These are phyloP conservation scores for Colletotrichum brevisporum DNA, from an alignment of 2,329 filamentous ascomycete species.

Conservation along the genomic window DNA sequence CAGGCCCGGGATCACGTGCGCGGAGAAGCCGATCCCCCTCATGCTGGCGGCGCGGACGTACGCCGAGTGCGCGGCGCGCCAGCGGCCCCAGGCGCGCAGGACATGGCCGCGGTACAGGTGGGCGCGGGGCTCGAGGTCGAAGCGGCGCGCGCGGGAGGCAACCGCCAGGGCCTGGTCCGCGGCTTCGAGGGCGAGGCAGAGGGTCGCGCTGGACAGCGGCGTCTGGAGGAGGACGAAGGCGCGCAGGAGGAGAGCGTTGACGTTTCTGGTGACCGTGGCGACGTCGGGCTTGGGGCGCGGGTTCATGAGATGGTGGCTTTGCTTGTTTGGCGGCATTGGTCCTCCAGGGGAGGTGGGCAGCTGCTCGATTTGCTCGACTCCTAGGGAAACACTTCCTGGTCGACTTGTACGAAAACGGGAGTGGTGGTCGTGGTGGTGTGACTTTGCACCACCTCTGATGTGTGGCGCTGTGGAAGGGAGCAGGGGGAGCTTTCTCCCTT, in stretches of 20 bases:
- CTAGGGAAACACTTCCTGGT: background rate
- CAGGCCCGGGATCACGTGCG: slow-evolving; percentile 28
- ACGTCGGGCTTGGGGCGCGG: slow-evolving; percentile 34
- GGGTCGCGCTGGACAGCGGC: slow-evolving; percentile 21
- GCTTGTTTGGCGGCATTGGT: background rate
- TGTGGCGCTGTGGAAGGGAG: slow-evolving; percentile 4
- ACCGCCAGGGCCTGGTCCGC: slow-evolving; percentile 42
- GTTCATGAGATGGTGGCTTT: slow-evolving; percentile 23
- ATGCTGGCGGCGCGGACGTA: slow-evolving; percentile 43
- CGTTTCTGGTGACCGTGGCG: slow-evolving; percentile 38
- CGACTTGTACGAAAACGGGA: slow-evolving; percentile 25
- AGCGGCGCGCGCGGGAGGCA: slow-evolving; percentile 35
- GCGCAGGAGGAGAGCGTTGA: slow-evolving; percentile 40
- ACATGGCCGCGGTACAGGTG: slow-evolving; percentile 46
- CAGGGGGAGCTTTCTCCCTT: slow-evolving; percentile 9
- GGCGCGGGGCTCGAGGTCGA: slow-evolving; percentile 42
- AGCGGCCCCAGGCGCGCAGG: slow-evolving; percentile 43
- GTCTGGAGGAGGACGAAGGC: slow-evolving; percentile 36
- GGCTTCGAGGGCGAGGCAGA: slow-evolving; percentile 39
- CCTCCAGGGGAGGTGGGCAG: too few relatives aligned
- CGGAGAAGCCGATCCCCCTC: slow-evolving; percentile 29
- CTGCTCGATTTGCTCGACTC: too few relatives aligned
- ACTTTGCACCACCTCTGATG: background rate
- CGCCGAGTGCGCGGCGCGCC: slow-evolving; percentile 42
- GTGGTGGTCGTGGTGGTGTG: slow-evolving; percentile 15